Evolutionary conservation across 768 basidiomycete genomes (phyloP), one percentile per base, ranked within the genome.

Genomic region (Suillus lakei): DNA sequence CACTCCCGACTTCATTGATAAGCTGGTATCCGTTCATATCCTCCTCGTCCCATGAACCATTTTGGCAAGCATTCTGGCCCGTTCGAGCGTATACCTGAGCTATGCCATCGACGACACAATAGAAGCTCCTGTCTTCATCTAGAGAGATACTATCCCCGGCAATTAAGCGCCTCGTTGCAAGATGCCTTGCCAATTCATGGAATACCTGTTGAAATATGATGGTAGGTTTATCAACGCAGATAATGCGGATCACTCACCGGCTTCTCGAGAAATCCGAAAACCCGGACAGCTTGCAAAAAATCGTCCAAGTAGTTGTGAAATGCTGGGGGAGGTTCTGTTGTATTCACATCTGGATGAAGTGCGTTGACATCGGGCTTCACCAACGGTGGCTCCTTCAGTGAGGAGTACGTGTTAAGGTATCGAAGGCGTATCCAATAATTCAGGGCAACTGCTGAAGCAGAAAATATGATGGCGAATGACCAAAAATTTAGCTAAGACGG

Each of bases 301-400:
- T 99, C 98, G 75, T 99, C 97, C 32, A 99, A 84, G 71, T 99
- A 99, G 72, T 97, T 96, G 75, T 97, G 96, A 74, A 98, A 96
- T 1, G 91, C 85, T 15, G 91, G 86, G 0, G 88, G 86, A 16
- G 88, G 82, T 61, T 91, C 89, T 71, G 83, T 77, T 18, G 90
- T 86, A 66, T 95, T 95, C 26, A 97, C 91, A 74, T 98, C 95
- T 2, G 96, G 96, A 79, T 97, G 96, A 50, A 95, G 84, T 70
- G 93, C 92, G 68, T 91, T 91, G 16, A 90, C 91, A 72, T 94
- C 92, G 0, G 91, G 87, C 71, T 95, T 95, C 67, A 87, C 84
- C 44, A 96, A 80, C 0, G 93, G 94, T 5, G 89, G 89, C 74
- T 95, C 93, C 72, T 90, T 91, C 62, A 95, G 79, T 69, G 89